phyloP scores from a whole-genome alignment of 257 asterid species.

The Datura wrightii region DNA sequence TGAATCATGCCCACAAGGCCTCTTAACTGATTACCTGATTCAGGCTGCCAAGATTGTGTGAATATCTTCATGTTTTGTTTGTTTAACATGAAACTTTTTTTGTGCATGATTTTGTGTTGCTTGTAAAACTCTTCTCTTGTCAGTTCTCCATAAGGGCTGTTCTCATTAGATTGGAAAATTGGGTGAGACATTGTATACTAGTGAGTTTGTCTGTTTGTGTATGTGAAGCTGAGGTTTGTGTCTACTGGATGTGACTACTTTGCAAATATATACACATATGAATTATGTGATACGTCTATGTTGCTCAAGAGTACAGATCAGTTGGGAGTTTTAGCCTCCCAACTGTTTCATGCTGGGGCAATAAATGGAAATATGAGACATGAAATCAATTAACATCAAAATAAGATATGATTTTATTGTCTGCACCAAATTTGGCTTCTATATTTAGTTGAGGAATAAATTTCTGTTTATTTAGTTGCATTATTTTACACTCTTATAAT shows the following conservation, averaged over 20 bases:
- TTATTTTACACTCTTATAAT: neutral
- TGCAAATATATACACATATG: neutral
- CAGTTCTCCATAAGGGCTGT: conserved; percentile 77
- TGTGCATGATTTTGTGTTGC: conserved; percentile 65
- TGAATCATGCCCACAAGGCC: conserved; percentile 85
- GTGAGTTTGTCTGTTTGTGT: neutral
- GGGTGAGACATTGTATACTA: conserved; percentile 60
- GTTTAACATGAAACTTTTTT: conserved; percentile 64
- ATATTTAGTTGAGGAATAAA: neutral
- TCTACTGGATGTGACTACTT: neutral
- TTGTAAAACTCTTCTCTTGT: conserved; percentile 64
- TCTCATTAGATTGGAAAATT: conserved; percentile 70
- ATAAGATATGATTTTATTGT: neutral
- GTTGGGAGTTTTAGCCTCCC: neutral
- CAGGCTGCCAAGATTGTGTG: conserved; percentile 81
- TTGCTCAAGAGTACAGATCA: neutral
- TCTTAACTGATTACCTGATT: conserved; percentile 27
- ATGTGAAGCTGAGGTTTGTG: neutral
- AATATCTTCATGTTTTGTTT: conserved; percentile 53
- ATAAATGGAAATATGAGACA: conserved; percentile 25
- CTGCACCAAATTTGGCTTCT: neutral
- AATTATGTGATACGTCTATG: neutral
- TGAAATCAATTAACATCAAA: neutral
- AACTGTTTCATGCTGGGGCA: conserved; percentile 30
- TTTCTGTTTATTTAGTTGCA: neutral